Conservation (phyloP, 2,329 filamentous ascomycete genomes). For the Acrodontium crateriforme region DNA sequence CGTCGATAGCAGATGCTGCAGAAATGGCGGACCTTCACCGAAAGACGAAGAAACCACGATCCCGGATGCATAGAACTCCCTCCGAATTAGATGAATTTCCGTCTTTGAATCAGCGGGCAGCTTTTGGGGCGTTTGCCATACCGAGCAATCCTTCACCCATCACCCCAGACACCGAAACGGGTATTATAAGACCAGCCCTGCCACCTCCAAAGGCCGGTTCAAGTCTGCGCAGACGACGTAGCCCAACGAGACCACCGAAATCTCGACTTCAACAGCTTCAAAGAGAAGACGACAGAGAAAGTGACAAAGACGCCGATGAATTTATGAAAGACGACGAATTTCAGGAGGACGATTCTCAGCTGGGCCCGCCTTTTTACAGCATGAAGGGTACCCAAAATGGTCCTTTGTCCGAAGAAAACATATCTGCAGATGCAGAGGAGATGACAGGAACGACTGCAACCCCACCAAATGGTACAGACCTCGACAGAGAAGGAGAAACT, state of each 20-base stretch:
- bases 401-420: too few species aligned
- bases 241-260: constrained; percentile 8
- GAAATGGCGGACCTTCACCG: constrained; percentile 36
- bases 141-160: constrained; percentile 15
- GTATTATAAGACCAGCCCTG: constrained; percentile 2
- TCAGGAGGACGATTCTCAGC: constrained; percentile 17
- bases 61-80: constrained; percentile 16
- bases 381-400: constrained; percentile 9
- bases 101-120: constrained; percentile 14
- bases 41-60: constrained; percentile 36
- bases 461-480: not conserved
- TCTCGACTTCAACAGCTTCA: constrained; percentile 17
- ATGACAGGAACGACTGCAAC: constrained; percentile 1
- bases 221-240: constrained; percentile 9
- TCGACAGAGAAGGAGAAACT: constrained; percentile 37
- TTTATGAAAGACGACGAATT: constrained; percentile 15
- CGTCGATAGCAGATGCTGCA: constrained; percentile 40
- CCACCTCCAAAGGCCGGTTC: constrained; percentile 7
- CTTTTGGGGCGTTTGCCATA: constrained; percentile 8
- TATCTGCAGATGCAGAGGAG: too few species aligned
- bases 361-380: constrained; percentile 13
- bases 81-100: constrained; percentile 15
- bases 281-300: constrained; percentile 10
- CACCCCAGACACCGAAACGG: constrained; percentile 21
- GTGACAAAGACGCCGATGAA: constrained; percentile 14